phyloP scores from a whole-genome alignment of 148 eudicot species.

The Fagopyrum esculentum region DNA sequence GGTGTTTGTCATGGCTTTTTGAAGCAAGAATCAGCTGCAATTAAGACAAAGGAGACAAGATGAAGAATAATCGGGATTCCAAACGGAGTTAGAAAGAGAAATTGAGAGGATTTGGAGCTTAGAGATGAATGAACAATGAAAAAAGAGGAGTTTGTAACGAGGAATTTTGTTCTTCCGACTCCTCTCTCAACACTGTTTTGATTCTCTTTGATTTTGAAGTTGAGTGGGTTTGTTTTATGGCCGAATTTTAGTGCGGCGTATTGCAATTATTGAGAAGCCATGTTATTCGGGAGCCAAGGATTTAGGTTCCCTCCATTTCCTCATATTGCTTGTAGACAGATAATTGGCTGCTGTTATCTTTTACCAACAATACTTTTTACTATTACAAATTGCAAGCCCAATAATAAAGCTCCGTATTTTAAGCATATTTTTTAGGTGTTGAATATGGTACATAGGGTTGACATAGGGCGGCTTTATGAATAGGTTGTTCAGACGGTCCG shows the following conservation, averaged over 20 bases:
- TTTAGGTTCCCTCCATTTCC: neutral
- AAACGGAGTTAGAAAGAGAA: neutral
- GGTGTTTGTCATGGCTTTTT: slow-evolving; percentile 4
- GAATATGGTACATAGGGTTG: too few species aligned
- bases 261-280: neutral
- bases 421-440: too few species aligned
- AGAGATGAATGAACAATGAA: neutral
- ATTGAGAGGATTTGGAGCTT: neutral
- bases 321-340: neutral
- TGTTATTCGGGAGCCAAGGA: neutral
- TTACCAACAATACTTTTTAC: too few species aligned
- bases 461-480: too few species aligned
- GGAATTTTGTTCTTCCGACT: neutral
- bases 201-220: neutral
- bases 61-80: neutral
- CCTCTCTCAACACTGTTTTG: slow-evolving; percentile 2
- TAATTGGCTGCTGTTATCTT: neutral
- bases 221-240: neutral
- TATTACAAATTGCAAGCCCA: too few species aligned
- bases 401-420: too few species aligned
- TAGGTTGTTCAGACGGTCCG: too few species aligned
- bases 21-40: neutral
- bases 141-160: slow-evolving; percentile 2
- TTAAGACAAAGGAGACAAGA: neutral
- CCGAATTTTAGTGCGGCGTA: neutral